These are phyloP conservation scores for Cornus suecica DNA, from an alignment of 148 eudicot genomes.

Conservation along the genomic window DNA sequence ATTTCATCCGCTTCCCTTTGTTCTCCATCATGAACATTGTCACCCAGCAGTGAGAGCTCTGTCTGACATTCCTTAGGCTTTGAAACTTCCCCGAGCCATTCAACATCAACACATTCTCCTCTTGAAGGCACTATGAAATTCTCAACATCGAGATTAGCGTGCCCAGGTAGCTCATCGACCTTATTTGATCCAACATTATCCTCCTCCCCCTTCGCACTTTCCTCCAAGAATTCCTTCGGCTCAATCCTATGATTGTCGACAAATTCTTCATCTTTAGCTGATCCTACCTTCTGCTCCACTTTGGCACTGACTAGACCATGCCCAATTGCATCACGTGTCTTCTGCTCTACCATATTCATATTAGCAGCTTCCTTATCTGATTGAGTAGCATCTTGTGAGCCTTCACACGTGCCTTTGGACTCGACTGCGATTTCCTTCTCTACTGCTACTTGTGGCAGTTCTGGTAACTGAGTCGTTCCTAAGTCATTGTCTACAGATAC, in stretches of 20 bases:
- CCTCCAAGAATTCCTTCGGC: too few relatives aligned
- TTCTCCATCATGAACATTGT: neutral
- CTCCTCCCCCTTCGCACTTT: neutral
- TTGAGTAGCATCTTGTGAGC: neutral
- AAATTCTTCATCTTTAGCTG: neutral
- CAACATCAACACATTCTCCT: neutral
- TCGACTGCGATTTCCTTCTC: neutral
- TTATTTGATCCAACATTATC: slow-evolving; percentile 4
- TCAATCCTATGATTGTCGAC: too few relatives aligned
- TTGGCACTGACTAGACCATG: neutral
- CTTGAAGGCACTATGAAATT: neutral
- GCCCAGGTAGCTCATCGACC: neutral
- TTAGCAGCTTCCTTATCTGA: neutral
- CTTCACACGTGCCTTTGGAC: neutral
- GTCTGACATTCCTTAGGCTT: neutral
- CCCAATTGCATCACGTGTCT: neutral
- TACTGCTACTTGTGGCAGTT: neutral
- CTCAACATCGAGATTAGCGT: neutral
- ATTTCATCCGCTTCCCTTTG: neutral
- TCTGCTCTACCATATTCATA: neutral
- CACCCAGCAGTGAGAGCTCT: neutral
- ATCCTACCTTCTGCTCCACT: neutral
- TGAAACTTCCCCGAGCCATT: neutral
- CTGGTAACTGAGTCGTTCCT: neutral
- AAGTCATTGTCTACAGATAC: neutral